phyloP scores from a whole-genome alignment of 148 eudicot genomes.

The Hydrangea macrophylla region DNA sequence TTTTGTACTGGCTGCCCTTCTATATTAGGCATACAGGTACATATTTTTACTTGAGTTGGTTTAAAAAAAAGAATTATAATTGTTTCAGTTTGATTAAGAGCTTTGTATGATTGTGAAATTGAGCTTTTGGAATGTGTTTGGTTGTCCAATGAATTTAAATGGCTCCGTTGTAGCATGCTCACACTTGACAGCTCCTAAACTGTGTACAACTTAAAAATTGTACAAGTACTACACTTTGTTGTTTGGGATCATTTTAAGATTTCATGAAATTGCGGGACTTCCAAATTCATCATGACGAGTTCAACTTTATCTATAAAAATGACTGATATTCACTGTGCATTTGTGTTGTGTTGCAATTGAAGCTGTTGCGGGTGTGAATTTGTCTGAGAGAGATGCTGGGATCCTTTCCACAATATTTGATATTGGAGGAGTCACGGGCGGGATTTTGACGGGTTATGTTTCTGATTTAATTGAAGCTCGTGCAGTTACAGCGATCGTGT shows the following conservation, averaged over 20 bases:
- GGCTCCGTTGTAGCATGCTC: background rate
- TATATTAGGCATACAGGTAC: constrained; percentile 90
- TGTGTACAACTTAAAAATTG: background rate
- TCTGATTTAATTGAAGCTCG: constrained; percentile 82
- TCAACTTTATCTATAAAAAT: constrained; percentile 1
- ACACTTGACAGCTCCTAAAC: background rate
- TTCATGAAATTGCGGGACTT: background rate
- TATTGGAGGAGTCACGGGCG: constrained; percentile 88
- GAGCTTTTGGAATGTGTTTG: background rate
- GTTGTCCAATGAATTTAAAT: background rate
- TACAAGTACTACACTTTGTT: background rate
- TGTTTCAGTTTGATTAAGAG: background rate
- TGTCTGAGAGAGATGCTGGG: constrained; percentile 40
- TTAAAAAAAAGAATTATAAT: background rate
- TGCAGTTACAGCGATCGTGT: constrained; percentile 61
- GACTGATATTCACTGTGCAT: constrained; percentile 7
- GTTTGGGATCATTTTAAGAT: background rate
- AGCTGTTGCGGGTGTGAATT: constrained; percentile 87
- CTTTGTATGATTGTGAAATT: background rate
- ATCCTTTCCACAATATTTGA: constrained; percentile 85
- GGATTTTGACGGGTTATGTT: constrained; percentile 67
- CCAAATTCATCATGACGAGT: background rate
- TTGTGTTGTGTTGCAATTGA: constrained; percentile 21
- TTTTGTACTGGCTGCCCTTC: constrained; percentile 95
- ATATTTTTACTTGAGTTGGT: background rate